Conservation (phyloP, 805 yeast species). For the Ogataea naganishii region DNA sequence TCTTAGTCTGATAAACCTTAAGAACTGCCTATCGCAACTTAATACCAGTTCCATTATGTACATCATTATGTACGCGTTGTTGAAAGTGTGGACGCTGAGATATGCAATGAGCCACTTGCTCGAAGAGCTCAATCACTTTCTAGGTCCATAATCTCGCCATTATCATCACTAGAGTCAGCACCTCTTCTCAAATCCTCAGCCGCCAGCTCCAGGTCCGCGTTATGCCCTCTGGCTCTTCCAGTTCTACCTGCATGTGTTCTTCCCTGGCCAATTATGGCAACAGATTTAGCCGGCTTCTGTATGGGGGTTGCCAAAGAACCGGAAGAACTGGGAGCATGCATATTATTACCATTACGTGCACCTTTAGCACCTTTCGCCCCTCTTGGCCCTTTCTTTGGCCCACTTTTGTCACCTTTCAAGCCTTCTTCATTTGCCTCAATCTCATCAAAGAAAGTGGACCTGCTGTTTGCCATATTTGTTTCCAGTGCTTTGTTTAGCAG, state of each 20-base stretch:
- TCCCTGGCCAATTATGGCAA: no score
- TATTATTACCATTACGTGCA: background rate
- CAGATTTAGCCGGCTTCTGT: background rate
- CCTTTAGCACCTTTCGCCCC: background rate
- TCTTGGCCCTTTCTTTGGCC: background rate
- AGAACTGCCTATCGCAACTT: no score
- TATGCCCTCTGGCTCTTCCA: background rate
- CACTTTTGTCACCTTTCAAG: background rate
- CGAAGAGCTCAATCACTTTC: constrained; percentile 46
- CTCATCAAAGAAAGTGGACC: constrained; percentile 1
- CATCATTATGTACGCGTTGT: no score
- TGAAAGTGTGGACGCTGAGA: no score
- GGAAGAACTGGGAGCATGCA: background rate
- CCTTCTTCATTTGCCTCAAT: background rate
- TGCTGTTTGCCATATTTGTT: constrained; percentile 28
- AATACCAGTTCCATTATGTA: no score
- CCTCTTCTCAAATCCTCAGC: constrained; percentile 36
- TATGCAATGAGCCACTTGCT: no score
- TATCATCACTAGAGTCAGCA: constrained; percentile 30
- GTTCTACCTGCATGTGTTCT: no score
- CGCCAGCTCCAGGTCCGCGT: constrained; percentile 23
- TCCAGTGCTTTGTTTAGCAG: constrained; percentile 72
- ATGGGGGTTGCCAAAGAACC: constrained; percentile 1
- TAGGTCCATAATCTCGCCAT: constrained; percentile 48
- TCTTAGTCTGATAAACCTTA: no score